Base-by-base conservation (phyloP, 768 basidiomycete genomes). In the Wakefieldia striispora region DNA sequence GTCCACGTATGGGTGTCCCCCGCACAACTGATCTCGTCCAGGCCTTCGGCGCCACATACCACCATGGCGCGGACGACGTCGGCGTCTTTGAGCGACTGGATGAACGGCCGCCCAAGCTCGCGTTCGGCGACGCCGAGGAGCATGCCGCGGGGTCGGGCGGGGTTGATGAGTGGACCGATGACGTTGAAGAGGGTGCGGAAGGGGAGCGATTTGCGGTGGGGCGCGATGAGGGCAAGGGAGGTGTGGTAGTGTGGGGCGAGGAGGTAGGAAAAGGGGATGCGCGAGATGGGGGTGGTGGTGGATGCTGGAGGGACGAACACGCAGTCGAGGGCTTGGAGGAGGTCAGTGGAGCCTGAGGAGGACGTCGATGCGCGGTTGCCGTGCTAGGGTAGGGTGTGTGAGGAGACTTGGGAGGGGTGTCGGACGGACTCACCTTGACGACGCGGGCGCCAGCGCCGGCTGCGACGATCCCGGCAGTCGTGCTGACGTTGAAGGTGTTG, bases 171-270 rank as follows among this genome's bases (percentile, higher is more conserved):
- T 0, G 95, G 97, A 0, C 97, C 95, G 27, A 97, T 77, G 50
- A 94, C 73, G 70, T 99, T 98, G 80, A 97, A 97, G 74, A 99
- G 85, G 9, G 95, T 97, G 40, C 94, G 86, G 74, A 95, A 97
- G 40, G 93, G 92, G 45, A 98, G 81, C 0, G 83, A 72, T 60
- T 87, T 88, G 47, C 95, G 86, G 62, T 87, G 81, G 0, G 95
- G 93, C 0, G 87, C 88, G 56, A 98, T 76, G 48, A 79, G 71
- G 6, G 88, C 90, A 40, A 97, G 77, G 0, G 87, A 69, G 1
- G 95, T 95, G 69, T 98, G 94, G 69, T 93, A 97, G 64, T 95
- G 87, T 0, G 93, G 87, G 0, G 92, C 97, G 53, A 95, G 84
- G 65, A 99, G 86, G 78, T 95, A 97, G 3, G 84, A 83, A 70